A percentile compares a stretch with the other conserved stretches of the same genome.
phyloP scores from a whole-genome alignment of 208 protist genomes.

The Crithidia sp. region DNA sequence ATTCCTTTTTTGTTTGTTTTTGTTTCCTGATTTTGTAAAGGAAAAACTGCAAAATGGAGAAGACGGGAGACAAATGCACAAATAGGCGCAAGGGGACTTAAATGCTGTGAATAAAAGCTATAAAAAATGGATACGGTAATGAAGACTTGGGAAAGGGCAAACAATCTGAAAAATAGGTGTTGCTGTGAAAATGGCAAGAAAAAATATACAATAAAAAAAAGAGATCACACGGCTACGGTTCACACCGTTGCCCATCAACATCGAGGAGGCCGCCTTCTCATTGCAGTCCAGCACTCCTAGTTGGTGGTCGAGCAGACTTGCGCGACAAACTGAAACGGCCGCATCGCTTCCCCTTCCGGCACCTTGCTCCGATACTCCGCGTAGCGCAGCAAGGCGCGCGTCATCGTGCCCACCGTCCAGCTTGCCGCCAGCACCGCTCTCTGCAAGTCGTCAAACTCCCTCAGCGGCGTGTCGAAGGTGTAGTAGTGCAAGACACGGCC shows the following conservation, averaged over 20 bases:
- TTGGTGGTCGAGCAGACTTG: not conserved
- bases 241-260: no score
- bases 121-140: not conserved
- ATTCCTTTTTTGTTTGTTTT: no score
- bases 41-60: no score
- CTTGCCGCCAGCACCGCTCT: conserved; percentile 32
- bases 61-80: no score
- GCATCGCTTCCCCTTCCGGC: conserved; percentile 7
- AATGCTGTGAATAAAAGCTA: not conserved
- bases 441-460: conserved; percentile 28
- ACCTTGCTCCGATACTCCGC: conserved; percentile 4
- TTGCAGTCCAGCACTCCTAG: no score
- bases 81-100: no score
- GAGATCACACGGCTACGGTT: no score
- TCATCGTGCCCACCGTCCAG: conserved; percentile 58
- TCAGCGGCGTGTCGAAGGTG: conserved; percentile 42
- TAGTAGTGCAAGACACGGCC: conserved; percentile 54
- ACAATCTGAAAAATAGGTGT: not conserved
- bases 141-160: not conserved
- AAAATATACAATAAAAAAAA: not conserved
- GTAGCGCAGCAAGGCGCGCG: conserved; percentile 31
- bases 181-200: not conserved
- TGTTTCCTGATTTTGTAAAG: no score
- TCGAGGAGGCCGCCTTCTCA: no score
- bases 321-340: conserved; percentile 14